Conservation (phyloP, 176 grass and related monocot species). For the Musa schizocarpa region DNA sequence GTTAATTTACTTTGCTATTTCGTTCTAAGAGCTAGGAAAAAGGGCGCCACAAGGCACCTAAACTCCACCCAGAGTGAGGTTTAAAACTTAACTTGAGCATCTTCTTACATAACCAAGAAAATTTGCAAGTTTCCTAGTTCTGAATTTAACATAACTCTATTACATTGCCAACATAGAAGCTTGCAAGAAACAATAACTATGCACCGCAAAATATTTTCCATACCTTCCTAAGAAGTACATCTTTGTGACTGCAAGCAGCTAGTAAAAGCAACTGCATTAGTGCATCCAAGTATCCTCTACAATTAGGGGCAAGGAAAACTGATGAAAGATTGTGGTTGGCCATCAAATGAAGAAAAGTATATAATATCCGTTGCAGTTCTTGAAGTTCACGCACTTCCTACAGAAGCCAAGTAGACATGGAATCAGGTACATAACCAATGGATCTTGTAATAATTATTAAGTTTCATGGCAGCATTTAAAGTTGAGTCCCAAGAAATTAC, state of each 20-base stretch:
- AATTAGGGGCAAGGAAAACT: slow-evolving; percentile 65
- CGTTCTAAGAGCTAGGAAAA: too few species aligned
- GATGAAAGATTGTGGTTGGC: slow-evolving; percentile 67
- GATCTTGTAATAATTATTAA: not conserved
- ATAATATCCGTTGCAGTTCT: slow-evolving; percentile 75
- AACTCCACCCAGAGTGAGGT: too few species aligned
- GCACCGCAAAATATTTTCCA: not conserved
- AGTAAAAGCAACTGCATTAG: slow-evolving; percentile 73
- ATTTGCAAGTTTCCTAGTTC: too few species aligned
- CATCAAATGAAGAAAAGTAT: slow-evolving; percentile 81
- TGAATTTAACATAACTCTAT: not conserved
- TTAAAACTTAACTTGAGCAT: too few species aligned
- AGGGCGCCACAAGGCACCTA: too few species aligned
- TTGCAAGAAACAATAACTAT: slow-evolving; percentile 10
- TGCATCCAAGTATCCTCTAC: slow-evolving; percentile 55
- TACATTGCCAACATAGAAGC: not conserved
- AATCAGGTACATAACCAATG: not conserved
- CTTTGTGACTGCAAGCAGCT: slow-evolving; percentile 84
- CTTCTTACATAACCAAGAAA: too few species aligned
- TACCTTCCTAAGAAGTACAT: slow-evolving; percentile 80
- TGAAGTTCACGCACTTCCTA: slow-evolving; percentile 97
- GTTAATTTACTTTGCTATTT: too few species aligned
- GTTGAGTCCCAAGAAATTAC: not conserved
- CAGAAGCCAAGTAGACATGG: slow-evolving; percentile 22
- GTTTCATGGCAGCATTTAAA: not conserved